Evolutionary conservation across 2,329 filamentous ascomycete genomes (phyloP).

Genomic region (Aspergillus candidus): DNA sequence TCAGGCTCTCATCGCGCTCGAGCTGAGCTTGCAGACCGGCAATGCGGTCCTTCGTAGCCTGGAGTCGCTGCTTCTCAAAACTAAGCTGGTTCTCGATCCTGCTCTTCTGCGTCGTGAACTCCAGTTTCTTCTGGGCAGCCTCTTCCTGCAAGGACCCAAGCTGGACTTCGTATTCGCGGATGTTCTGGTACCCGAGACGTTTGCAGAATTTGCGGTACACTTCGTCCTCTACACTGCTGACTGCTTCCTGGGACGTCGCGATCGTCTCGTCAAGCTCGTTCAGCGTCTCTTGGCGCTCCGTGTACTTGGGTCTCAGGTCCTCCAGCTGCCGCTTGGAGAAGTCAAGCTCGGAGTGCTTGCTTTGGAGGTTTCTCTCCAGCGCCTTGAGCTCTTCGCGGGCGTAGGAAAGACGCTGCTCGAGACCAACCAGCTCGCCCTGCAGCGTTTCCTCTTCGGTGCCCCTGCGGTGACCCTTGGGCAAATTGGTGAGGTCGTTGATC

Average conservation of each 20-base stretch:
- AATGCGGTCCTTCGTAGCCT: conserved; percentile 64
- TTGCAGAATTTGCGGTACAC: conserved; percentile 82
- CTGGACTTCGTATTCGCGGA: conserved; percentile 87
- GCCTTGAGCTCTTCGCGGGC: conserved; percentile 69
- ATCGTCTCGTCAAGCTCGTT: conserved; percentile 56
- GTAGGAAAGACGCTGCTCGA: conserved; percentile 69
- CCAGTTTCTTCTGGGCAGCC: conserved; percentile 74
- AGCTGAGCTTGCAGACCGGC: conserved; percentile 61
- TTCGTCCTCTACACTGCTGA: conserved; percentile 78
- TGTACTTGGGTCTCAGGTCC: conserved; percentile 71
- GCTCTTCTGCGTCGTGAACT: conserved; percentile 73
- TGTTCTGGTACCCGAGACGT: conserved; percentile 77
- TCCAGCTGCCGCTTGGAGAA: conserved; percentile 66
- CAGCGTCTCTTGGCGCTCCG: conserved; percentile 64
- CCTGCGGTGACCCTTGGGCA: conserved; percentile 72
- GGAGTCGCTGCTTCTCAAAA: conserved; percentile 65
- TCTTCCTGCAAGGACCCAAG: conserved; percentile 91
- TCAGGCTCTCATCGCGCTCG: conserved; percentile 60
- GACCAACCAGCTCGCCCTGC: conserved; percentile 68
- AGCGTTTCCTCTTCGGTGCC: conserved; percentile 73
- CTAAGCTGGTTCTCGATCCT: conserved; percentile 55
- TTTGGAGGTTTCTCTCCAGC: conserved; percentile 74
- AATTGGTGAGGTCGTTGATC: conserved; percentile 67
- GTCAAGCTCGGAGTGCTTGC: conserved; percentile 75
- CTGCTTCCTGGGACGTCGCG: conserved; percentile 53